Percentiles rank a stretch among this genome's conserved stretches.
phyloP scores from a whole-genome alignment of 2,329 filamentous ascomycete genomes.

The Aspergillus pseudotamarii region DNA sequence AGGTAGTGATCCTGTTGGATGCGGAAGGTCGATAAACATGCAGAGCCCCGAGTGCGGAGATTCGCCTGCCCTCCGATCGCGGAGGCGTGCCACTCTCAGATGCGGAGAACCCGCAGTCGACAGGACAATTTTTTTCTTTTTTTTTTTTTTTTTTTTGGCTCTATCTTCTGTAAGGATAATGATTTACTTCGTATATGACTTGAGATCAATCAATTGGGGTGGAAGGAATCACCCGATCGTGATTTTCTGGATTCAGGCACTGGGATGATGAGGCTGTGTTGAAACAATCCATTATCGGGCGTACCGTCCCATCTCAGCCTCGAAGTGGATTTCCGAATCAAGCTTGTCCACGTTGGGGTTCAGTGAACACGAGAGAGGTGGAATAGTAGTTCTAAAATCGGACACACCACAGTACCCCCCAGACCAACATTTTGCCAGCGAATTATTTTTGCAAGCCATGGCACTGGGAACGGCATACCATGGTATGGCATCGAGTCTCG shows the following conservation, averaged over 20 bases:
- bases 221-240: neutral
- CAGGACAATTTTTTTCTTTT: neutral
- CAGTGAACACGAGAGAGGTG: neutral
- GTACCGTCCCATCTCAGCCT: neutral
- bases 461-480: neutral
- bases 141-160: neutral
- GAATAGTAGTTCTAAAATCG: neutral
- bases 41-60: neutral
- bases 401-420: no score
- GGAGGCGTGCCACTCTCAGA: constrained; percentile 1
- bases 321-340: neutral
- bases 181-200: neutral
- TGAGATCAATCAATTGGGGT: neutral
- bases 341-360: neutral
- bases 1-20: neutral
- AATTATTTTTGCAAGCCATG: neutral
- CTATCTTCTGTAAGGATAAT: neutral
- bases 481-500: neutral
- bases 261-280: neutral
- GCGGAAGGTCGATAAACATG: neutral
- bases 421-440: neutral
- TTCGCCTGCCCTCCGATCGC: constrained; percentile 4
- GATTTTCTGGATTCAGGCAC: neutral
- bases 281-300: neutral
- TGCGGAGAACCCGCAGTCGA: constrained; percentile 5